Base-by-base conservation (phyloP, 371 early-diverging fungal species). In the Amoeboaphelidium protococcarum region DNA sequence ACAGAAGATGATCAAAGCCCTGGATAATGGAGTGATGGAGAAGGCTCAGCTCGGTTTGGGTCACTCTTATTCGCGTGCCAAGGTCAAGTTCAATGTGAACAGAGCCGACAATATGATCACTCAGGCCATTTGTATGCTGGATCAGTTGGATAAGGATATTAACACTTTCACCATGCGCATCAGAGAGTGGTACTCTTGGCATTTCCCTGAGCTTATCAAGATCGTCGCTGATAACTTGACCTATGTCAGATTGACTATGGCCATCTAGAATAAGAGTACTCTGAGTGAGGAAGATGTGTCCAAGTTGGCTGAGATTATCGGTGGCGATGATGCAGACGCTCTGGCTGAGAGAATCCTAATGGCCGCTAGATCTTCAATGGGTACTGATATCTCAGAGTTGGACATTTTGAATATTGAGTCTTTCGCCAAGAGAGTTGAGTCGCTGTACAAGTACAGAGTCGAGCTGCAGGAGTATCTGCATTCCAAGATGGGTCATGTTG, bases 121-220 rank as follows among this genome's bases (percentile, higher is more conserved):
- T 49, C 85, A 85, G 65, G 75, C 86, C 26, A 86, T 87, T 58
- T 71, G 73, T 53, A 64, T 88, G 37, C 61, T 87, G 52, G 90
- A 89, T 57, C 84, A 86, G 61, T 63, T 89, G 54, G 90, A 90
- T 62, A 87, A 85, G 66, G 94, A 92, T 58, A 74, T 89, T 58
- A 86, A 88, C 68, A 78, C 78, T 26, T 87, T 86, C 54, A 71
- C 83, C 27, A 88, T 88, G 87, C 73, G 87, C 52, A 69, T 75
- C 49, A 53, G 83, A 49, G 94, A 96, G 67, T 92, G 94, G 92
- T 96, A 96, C 66, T 81, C 82, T 44, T 96, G 91, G 92, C 91
- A 92, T 61, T 96, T 94, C 73, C 97, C 97, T 41, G 94, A 96
- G 70, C 71, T 96, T 55, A 74, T 77, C 65, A 87, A 86, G 69